Conservation (phyloP, 2,329 filamentous ascomycete genomes). For the Diaporthe helianthi region DNA sequence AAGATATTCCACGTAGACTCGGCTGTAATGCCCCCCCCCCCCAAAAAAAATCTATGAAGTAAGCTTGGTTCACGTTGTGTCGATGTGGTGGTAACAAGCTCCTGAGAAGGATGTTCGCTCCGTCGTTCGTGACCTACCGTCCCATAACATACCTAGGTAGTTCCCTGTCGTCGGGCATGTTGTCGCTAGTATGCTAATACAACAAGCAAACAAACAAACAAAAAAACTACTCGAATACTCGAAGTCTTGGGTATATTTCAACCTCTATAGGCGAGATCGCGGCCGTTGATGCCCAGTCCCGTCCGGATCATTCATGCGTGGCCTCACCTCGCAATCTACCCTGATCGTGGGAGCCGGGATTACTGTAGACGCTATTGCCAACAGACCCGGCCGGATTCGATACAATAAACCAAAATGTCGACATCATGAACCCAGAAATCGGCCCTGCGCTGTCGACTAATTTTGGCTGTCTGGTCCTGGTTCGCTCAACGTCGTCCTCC, state of each 20-base stretch:
- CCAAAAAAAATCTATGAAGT: background rate
- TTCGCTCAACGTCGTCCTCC: conserved; percentile 3
- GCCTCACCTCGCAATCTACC: background rate
- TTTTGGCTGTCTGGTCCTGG: background rate
- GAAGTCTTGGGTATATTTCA: conserved; percentile 7
- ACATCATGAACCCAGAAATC: background rate
- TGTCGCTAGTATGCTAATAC: background rate
- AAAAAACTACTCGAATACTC: too few relatives aligned
- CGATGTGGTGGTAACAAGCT: too few relatives aligned
- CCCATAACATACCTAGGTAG: background rate
- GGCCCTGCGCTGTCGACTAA: background rate
- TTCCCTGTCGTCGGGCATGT: background rate
- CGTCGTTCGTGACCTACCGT: background rate
- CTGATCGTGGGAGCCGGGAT: background rate
- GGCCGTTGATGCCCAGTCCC: conserved; percentile 16
- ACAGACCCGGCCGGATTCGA: background rate
- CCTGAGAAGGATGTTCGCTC: background rate
- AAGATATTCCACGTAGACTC: conserved; percentile 16
- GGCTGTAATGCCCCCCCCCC: background rate
- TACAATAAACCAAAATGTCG: background rate
- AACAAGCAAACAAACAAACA: conserved; percentile 20
- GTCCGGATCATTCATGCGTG: conserved; percentile 13
- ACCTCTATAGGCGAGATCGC: background rate
- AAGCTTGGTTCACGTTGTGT: background rate
- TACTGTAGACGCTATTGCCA: conserved; percentile 15